Base-by-base conservation (phyloP, 2,329 filamentous ascomycete species). In the Claviceps paspali region DNA sequence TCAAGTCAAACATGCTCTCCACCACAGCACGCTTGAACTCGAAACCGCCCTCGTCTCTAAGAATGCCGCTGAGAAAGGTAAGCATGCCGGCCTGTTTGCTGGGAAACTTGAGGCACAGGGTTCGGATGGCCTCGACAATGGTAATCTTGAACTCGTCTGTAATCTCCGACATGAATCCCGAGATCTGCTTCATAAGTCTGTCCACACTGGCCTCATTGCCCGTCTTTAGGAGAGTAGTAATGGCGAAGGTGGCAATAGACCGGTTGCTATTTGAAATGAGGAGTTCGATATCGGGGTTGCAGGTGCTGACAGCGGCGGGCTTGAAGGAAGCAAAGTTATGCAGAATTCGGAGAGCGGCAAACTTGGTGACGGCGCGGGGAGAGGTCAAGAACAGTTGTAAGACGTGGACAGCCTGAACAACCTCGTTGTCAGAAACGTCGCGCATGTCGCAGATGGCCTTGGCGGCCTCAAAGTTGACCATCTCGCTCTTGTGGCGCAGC, bases 111-210 rank as follows among this genome's bases (percentile, higher is more conserved):
- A 98, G 68, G 57, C 88, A 96, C 29, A 98, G 66, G 3, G 91
- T 96, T 43, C 91, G 82, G 53, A 98, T 95, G 29, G 91, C 91
- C 60, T 98, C 91, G 30, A 98, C 88, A 52, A 98, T 94, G n/a
- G 91, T 98, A 48, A 98, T 94, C 70, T 96, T 98, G 70, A 98
- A 98, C 60, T 98, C 91, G 54, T 98, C 91, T 6, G 88, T 95
- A 47, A 96, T 96, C 61, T 96, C 91, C 4, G 87, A 84, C 91
- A 98, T 96, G 66, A 98, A 95, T 28, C 82, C 81, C 18, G 85
- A 86, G 44, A 98, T 96, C 59, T 96, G 87, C 71, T 95, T 95
- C 86, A 98, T 95, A 47, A 98, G 64, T 38, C 91, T 79, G 57
- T 98, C 91, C 31, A 98, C 91, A 48, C 86, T 95, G 28, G 84